Conservation (phyloP, 2,329 filamentous ascomycete species). For the Stenocarpella maydis region DNA sequence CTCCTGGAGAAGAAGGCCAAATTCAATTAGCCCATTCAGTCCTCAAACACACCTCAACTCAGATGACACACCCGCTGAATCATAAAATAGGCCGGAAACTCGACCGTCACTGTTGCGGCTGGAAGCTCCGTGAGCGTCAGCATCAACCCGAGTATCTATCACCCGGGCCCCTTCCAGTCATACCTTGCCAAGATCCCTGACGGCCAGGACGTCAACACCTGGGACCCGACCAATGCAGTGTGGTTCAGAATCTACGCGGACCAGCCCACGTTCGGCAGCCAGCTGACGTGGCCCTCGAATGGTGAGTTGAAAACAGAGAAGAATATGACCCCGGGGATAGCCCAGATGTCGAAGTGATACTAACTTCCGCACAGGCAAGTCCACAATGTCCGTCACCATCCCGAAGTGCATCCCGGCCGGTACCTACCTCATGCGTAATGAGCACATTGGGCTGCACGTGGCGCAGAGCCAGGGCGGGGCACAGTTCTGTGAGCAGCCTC, state of each 20-base stretch:
- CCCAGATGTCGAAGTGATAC: background rate
- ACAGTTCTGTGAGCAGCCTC: no score
- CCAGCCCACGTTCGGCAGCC: conserved; percentile 39
- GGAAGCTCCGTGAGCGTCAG: conserved; percentile 51
- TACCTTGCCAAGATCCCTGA: conserved; percentile 49
- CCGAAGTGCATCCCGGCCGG: conserved; percentile 39
- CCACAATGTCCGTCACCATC: conserved; percentile 37
- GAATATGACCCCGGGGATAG: no score
- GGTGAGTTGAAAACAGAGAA: conserved; percentile 2
- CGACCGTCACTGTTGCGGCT: conserved; percentile 45
- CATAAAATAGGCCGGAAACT: conserved; percentile 34
- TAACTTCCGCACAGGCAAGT: conserved; percentile 18
- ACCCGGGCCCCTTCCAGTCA: conserved; percentile 49
- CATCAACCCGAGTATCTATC: conserved; percentile 47
- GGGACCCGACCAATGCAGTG: conserved; percentile 45
- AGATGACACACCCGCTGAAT: no score
- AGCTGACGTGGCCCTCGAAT: conserved; percentile 33
- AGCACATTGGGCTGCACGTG: conserved; percentile 41
- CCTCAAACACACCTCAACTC: no score
- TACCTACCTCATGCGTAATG: conserved; percentile 41
- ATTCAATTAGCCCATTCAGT: no score
- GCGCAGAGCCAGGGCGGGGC: conserved; percentile 38
- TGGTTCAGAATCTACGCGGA: conserved; percentile 50
- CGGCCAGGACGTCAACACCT: conserved; percentile 44
- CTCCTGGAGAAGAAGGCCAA: background rate